Evolutionary conservation across 2,329 filamentous ascomycete genomes (phyloP).

Genomic region (Paraphaeosphaeria minitans): DNA sequence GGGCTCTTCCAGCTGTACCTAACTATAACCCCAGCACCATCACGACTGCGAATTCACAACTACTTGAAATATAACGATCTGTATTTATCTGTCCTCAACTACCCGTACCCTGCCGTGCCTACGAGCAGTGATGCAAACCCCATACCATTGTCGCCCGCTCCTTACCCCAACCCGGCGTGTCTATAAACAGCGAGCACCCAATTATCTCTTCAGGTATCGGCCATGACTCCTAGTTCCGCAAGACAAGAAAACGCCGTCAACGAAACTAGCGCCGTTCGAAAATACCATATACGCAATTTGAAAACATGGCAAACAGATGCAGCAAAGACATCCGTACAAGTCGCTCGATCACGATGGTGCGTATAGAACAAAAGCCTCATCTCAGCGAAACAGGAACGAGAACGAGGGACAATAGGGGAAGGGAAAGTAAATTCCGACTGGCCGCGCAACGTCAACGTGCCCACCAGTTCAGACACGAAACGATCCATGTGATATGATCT

Average conservation of each 20-base stretch:
- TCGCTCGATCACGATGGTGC: not conserved
- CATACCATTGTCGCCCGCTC: not conserved
- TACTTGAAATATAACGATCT: not conserved
- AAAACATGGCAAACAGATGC: conserved; percentile 1
- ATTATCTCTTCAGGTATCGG: not conserved
- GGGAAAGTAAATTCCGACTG: not conserved
- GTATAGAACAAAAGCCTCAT: not conserved
- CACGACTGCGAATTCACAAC: too few relatives aligned
- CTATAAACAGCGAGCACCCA: conserved; percentile 3
- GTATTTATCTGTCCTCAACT: not conserved
- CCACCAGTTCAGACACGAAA: not conserved
- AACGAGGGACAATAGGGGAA: not conserved
- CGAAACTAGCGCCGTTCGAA: not conserved
- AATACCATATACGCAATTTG: conserved; percentile 7
- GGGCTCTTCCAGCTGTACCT: too few relatives aligned
- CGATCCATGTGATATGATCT: not conserved
- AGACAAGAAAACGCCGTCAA: conserved; percentile 1
- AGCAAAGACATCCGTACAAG: not conserved
- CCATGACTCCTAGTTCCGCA: not conserved
- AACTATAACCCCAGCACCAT: too few relatives aligned
- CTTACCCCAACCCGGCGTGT: not conserved
- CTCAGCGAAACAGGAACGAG: not conserved
- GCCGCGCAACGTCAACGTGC: conserved; percentile 3
- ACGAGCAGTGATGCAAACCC: not conserved
- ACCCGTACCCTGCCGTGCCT: not conserved